Conservation (phyloP, 192 early-diverging fungal genomes). For the Dissophora ornata region DNA sequence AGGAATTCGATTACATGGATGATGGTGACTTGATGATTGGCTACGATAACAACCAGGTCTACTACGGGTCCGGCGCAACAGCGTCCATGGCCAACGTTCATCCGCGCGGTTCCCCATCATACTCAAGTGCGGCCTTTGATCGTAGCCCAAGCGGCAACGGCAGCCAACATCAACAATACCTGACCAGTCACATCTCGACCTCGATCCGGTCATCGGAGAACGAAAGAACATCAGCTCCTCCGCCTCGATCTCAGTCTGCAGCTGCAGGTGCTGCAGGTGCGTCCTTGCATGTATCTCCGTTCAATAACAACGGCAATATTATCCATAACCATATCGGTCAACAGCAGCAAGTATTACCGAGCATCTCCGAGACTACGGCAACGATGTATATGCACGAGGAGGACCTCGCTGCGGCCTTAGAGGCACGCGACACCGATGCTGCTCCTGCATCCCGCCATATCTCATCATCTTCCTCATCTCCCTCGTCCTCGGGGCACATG, state of each 20-base stretch:
- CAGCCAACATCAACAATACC: not conserved
- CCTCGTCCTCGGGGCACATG: conserved; percentile 7
- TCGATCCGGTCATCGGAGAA: conserved; percentile 32
- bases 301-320: not conserved
- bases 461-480: conserved; percentile 4
- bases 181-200: conserved; percentile 14
- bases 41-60: conserved; percentile 32
- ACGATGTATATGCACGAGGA: conserved; percentile 13
- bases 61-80: conserved; percentile 22
- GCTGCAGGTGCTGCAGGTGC: too few species aligned
- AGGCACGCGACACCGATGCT: not conserved
- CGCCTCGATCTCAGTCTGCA: conserved; percentile 7
- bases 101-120: conserved; percentile 29
- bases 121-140: conserved; percentile 18
- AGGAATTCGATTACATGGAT: conserved; percentile 23
- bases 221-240: conserved; percentile 38
- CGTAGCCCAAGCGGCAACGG: conserved; percentile 8
- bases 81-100: conserved; percentile 35
- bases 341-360: conserved; percentile 14
- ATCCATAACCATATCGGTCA: not conserved
- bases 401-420: not conserved
- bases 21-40: conserved; percentile 41
- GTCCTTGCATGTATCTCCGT: conserved; percentile 10
- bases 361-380: conserved; percentile 23
- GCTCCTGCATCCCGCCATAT: not conserved